Evolutionary conservation across 1,284 basidiomycete species (phyloP), one percentile per base, ranked within the genome.

Genomic region (Pholiota adiposa): DNA sequence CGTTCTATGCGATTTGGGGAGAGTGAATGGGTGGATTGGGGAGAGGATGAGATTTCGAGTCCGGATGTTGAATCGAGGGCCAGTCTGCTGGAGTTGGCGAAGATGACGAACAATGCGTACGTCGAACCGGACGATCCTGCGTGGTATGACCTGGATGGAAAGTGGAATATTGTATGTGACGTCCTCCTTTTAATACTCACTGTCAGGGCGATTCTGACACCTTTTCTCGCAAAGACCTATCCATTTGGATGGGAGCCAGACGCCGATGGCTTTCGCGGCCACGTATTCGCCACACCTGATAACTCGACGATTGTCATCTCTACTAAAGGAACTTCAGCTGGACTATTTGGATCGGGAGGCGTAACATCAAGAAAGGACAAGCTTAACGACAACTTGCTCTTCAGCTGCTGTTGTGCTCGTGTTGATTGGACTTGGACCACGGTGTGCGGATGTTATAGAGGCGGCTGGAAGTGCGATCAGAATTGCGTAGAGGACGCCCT

Each of bases 81-180:
- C 63, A 93, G 94, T 1, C 76, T 99, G 21, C 80, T 93, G 12
- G 79, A 87, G 27, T 83, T 99, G 40, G 97, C 96, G 19, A 97
- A 95, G 83, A 98, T 99, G 93, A 87, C 94, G 27, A 92, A 88
- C 66, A 94, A 97, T 70, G 96, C 97, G 33, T 98, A 98, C 75
- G 74, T 89, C 53, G 72, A 79, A 7, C 83, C 82, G 0, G 79
- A 80, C 16, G 85, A 88, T 57, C 65, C 75, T 2, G 84, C 77
- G 7, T 98, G 96, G 96, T 96, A 93, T 73, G 87, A 92, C 43
- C 71, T 95, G 21, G 82, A 77, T 2, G 79, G 77, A 0, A 72
- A 81, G 5, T 96, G 89, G 89, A 87, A 85, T 68, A 73, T 73
- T 19, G 90, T 92, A 66, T 72, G 67, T 68, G 29, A 11, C 16